These are phyloP conservation scores for Bidens hawaiensis DNA, from an alignment of 140 eudicot species.

Conservation along the genomic window DNA sequence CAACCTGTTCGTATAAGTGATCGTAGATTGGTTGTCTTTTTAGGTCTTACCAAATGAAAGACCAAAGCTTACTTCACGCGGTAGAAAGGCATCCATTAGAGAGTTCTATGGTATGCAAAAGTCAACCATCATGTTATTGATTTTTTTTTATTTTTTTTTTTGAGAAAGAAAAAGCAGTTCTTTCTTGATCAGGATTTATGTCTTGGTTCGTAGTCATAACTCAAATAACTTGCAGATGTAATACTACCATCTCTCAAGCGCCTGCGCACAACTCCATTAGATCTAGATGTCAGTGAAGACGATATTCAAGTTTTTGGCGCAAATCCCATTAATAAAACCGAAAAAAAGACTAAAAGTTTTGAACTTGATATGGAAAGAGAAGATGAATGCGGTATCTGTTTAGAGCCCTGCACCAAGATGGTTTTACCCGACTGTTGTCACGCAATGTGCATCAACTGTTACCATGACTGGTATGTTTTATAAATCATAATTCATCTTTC, in stretches of 20 bases:
- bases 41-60: conserved; percentile 55
- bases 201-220: too few species aligned
- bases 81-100: conserved; percentile 55
- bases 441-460: conserved; percentile 76
- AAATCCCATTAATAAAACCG: conserved; percentile 17
- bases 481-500: too few species aligned
- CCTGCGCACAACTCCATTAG: conserved; percentile 35
- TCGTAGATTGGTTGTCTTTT: not conserved
- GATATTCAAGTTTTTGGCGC: conserved; percentile 15
- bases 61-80: conserved; percentile 36
- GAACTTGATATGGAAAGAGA: conserved; percentile 57
- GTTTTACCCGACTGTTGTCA: conserved; percentile 79
- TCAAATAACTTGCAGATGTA: conserved; percentile 38
- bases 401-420: conserved; percentile 67
- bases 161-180: not conserved
- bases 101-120: conserved; percentile 70
- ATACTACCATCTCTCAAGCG: conserved; percentile 64
- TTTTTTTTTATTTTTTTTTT: too few species aligned
- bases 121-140: not conserved
- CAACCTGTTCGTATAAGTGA: not conserved
- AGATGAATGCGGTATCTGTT: conserved; percentile 88
- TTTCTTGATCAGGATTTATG: not conserved
- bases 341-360: conserved; percentile 23
- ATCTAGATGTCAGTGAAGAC: conserved; percentile 25
- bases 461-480: conserved; percentile 61